Evolutionary conservation across 495 filamentous ascomycete species (phyloP).

Genomic region (Hypomontagnella monticulosa): DNA sequence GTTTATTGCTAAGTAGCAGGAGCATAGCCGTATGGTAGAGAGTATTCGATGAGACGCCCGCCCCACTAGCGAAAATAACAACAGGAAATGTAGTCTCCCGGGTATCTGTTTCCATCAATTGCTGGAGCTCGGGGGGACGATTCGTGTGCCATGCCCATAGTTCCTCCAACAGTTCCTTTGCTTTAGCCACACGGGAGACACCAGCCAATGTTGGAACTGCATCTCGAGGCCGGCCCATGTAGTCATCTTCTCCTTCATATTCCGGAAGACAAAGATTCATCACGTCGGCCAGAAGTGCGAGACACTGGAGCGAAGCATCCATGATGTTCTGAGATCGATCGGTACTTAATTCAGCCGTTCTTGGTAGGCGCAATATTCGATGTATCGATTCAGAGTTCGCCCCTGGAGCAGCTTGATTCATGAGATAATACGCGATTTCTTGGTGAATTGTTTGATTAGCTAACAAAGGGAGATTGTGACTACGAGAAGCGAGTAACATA

Average conservation of each 20-base stretch:
- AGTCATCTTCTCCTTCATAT: background rate
- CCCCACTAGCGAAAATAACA: slow-evolving; percentile 53
- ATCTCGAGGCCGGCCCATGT: background rate
- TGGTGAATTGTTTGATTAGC: no score
- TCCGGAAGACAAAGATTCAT: slow-evolving; percentile 15
- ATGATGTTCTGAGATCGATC: slow-evolving; percentile 6
- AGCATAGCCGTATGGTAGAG: slow-evolving; percentile 58
- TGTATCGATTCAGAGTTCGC: slow-evolving; percentile 6
- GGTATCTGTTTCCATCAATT: slow-evolving; percentile 13
- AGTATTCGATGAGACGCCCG: slow-evolving; percentile 53
- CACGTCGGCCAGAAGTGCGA: slow-evolving; percentile 19
- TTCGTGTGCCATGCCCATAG: slow-evolving; percentile 17
- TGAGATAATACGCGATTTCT: slow-evolving; percentile 34
- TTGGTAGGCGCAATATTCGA: slow-evolving; percentile 3
- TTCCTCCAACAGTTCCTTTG: slow-evolving; percentile 3
- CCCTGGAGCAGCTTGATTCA: slow-evolving; percentile 19
- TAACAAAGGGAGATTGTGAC: no score
- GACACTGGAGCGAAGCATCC: slow-evolving; percentile 15
- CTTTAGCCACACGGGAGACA: background rate
- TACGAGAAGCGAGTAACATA: background rate
- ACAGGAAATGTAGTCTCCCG: slow-evolving; percentile 45
- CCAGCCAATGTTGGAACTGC: background rate
- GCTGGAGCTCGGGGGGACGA: slow-evolving; percentile 19
- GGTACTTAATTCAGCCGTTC: background rate
- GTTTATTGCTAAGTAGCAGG: slow-evolving; percentile 50